Percentiles rank a stretch among this genome's conserved stretches.
Conservation (phyloP, 306 rosid species). For the Datisca glomerata region DNA sequence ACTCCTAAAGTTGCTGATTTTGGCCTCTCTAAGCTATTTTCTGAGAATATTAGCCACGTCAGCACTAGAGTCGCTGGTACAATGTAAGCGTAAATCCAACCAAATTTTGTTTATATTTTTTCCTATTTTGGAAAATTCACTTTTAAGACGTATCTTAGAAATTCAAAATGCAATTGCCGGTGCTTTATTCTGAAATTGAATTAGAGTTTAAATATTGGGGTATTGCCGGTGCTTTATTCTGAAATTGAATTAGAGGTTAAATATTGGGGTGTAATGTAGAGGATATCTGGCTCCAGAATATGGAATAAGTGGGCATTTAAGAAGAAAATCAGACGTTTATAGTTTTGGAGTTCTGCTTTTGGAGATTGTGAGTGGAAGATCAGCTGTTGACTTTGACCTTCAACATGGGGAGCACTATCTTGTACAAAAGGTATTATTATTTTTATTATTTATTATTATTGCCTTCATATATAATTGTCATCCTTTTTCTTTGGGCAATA, state of each 20-base stretch:
- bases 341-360: conserved; percentile 20
- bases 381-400: conserved; percentile 15
- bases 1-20: conserved; percentile 23
- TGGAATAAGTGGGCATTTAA: conserved; percentile 17
- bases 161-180: too few species aligned
- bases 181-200: background rate
- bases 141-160: too few species aligned
- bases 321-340: conserved; percentile 15
- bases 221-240: background rate
- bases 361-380: conserved; percentile 14
- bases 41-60: conserved; percentile 14
- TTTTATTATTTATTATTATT: background rate
- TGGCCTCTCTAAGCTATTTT: conserved; percentile 20
- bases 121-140: background rate
- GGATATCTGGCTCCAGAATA: conserved; percentile 23
- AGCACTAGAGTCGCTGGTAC: conserved; percentile 24
- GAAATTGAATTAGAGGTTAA: background rate
- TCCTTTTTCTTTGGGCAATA: too few species aligned
- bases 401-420: conserved; percentile 18
- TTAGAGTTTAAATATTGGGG: background rate
- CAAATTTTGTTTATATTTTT: too few species aligned
- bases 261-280: background rate
- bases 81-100: conserved; percentile 21
- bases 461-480: background rate
- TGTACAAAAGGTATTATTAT: conserved; percentile 15